Conservation (phyloP, 805 yeast genomes). For the Brettanomyces sp. region DNA sequence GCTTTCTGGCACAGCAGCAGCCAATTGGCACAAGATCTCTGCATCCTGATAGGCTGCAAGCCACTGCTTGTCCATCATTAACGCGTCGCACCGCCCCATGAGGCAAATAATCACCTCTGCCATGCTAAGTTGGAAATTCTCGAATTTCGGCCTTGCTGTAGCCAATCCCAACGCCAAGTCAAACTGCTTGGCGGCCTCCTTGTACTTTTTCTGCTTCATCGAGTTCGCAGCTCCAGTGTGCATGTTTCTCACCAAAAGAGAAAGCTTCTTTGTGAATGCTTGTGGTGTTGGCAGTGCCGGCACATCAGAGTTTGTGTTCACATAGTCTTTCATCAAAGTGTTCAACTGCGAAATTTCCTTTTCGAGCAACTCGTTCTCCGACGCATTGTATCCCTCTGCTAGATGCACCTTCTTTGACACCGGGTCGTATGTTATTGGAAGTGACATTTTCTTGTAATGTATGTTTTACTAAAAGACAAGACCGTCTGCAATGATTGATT, state of each 20-base stretch:
- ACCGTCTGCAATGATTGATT: too few species aligned
- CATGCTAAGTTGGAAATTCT: conserved; percentile 60
- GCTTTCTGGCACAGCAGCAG: conserved; percentile 56
- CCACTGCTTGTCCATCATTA: conserved; percentile 43
- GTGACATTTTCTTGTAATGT: conserved; percentile 1
- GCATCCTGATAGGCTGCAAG: conserved; percentile 60
- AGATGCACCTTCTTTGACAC: conserved; percentile 21
- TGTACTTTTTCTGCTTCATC: conserved; percentile 43
- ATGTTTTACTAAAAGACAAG: too few species aligned
- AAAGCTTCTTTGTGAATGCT: conserved; percentile 43
- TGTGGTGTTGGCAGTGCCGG: conserved; percentile 48
- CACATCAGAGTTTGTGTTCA: conserved; percentile 36
- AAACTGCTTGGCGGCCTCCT: conserved; percentile 57
- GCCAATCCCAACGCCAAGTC: conserved; percentile 61
- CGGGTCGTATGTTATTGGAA: conserved; percentile 24
- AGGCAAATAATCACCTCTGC: conserved; percentile 60
- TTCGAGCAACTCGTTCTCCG: conserved; percentile 15
- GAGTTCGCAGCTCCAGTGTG: conserved; percentile 55
- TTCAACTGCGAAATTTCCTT: conserved; percentile 27
- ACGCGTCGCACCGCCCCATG: conserved; percentile 65
- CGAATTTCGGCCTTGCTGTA: conserved; percentile 60
- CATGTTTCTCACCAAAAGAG: conserved; percentile 54
- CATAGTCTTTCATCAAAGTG: conserved; percentile 30
- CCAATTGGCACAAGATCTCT: conserved; percentile 52
- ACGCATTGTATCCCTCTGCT: conserved; percentile 11